Evolutionary conservation across 2,329 filamentous ascomycete species (phyloP).

Genomic region (Ceratocystis eucalypticola): DNA sequence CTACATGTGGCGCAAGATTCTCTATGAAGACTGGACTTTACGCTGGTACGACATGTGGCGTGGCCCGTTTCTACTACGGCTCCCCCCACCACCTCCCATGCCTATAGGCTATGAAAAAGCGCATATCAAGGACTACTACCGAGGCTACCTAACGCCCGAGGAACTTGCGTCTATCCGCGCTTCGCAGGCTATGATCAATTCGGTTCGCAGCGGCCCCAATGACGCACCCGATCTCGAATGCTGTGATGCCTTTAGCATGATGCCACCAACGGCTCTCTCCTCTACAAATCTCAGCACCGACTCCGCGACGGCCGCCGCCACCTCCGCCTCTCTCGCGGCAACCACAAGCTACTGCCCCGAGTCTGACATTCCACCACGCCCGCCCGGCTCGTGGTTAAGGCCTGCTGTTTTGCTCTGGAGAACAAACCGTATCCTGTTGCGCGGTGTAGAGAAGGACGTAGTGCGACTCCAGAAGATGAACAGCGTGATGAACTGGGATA

Average conservation of each 20-base stretch:
- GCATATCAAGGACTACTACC: slow-evolving; percentile 36
- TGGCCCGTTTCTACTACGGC: slow-evolving; percentile 34
- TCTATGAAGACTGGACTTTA: slow-evolving; percentile 39
- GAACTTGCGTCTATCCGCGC: slow-evolving; percentile 30
- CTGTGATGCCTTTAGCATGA: slow-evolving; percentile 22
- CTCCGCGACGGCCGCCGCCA: not conserved
- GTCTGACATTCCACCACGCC: slow-evolving; percentile 24
- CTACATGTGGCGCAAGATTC: slow-evolving; percentile 37
- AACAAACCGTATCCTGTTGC: slow-evolving; percentile 31
- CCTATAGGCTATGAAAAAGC: slow-evolving; percentile 31
- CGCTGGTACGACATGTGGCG: slow-evolving; percentile 35
- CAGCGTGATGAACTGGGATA: slow-evolving; percentile 35
- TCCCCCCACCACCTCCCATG: slow-evolving; percentile 27
- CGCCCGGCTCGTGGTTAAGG: slow-evolving; percentile 30
- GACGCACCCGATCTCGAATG: slow-evolving; percentile 19
- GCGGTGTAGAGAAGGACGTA: slow-evolving; percentile 37
- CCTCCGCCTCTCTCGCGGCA: not conserved
- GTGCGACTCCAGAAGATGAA: slow-evolving; percentile 34
- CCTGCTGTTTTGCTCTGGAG: slow-evolving; percentile 31
- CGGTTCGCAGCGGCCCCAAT: slow-evolving; percentile 23
- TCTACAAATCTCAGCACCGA: slow-evolving; percentile 11
- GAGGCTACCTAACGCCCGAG: slow-evolving; percentile 34
- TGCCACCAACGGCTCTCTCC: slow-evolving; percentile 24
- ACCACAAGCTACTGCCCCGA: not conserved
- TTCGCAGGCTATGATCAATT: slow-evolving; percentile 27